Conservation (phyloP, 495 filamentous ascomycete genomes). For the Penicillium coprophilum region DNA sequence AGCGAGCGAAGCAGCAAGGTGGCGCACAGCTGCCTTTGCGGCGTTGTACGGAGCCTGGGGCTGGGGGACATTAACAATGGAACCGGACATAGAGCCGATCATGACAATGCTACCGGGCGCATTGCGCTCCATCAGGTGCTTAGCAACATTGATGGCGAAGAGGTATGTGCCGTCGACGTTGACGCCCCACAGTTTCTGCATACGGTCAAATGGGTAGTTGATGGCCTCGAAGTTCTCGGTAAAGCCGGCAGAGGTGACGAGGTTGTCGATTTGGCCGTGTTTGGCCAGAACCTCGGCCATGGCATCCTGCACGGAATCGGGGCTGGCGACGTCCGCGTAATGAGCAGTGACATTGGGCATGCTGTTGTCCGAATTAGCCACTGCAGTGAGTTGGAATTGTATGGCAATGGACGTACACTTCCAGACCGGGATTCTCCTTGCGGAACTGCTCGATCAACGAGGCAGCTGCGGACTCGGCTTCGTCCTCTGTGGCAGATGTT, state of each 20-base stretch:
- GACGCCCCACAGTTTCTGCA: slow-evolving; percentile 90
- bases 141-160: slow-evolving; percentile 80
- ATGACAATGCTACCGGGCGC: slow-evolving; percentile 83
- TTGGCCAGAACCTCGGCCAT: slow-evolving; percentile 66
- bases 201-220: slow-evolving; percentile 80
- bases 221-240: slow-evolving; percentile 93
- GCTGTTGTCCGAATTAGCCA: slow-evolving; percentile 41
- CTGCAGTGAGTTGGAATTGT: neutral
- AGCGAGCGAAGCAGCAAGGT: slow-evolving; percentile 74
- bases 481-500: slow-evolving; percentile 59
- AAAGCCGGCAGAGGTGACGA: slow-evolving; percentile 95
- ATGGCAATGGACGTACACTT: slow-evolving; percentile 51
- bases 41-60: slow-evolving; percentile 92
- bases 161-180: slow-evolving; percentile 94
- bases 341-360: slow-evolving; percentile 85
- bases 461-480: slow-evolving; percentile 73
- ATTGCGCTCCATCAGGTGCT: slow-evolving; percentile 83
- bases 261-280: slow-evolving; percentile 81
- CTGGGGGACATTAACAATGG: slow-evolving; percentile 92
- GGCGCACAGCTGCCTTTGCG: slow-evolving; percentile 83
- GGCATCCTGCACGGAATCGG: slow-evolving; percentile 69
- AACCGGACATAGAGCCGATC: slow-evolving; percentile 91
- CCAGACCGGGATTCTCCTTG: slow-evolving; percentile 72
- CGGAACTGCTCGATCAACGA: slow-evolving; percentile 70
- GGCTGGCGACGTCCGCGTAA: slow-evolving; percentile 79